Evolutionary conservation across 108 stramenopile genomes (phyloP).

Genomic region (Pseudonitzschia multiseries): DNA sequence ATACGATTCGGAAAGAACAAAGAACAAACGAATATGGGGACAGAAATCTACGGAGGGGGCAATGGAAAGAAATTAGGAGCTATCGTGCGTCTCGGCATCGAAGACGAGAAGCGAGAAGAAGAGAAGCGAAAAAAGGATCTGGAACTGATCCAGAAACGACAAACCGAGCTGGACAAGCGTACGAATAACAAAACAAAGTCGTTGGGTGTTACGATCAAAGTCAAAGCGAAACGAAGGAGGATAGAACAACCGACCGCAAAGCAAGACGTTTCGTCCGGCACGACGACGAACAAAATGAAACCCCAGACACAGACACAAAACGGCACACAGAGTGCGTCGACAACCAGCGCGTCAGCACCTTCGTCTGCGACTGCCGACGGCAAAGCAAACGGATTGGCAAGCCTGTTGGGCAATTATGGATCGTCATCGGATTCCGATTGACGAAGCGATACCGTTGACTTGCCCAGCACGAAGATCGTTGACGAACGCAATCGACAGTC

Average conservation of each 20-base stretch:
- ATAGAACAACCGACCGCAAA: conserved; percentile 6
- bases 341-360: background rate
- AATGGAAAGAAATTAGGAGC: background rate
- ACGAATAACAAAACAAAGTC: conserved; percentile 18
- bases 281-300: background rate
- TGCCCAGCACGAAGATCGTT: too few relatives aligned
- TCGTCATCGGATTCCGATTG: conserved; percentile 51
- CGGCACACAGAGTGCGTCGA: background rate
- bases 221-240: conserved; percentile 56
- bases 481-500: too few relatives aligned
- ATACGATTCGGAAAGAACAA: conserved; percentile 63
- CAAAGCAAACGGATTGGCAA: conserved; percentile 39
- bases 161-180: conserved; percentile 20
- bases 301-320: conserved; percentile 14
- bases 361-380: background rate
- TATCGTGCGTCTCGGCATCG: conserved; percentile 46
- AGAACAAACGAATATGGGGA: conserved; percentile 1
- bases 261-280: background rate
- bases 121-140: conserved; percentile 48
- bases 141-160: conserved; percentile 40
- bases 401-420: conserved; percentile 68
- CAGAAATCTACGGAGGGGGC: background rate
- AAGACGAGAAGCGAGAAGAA: conserved; percentile 70
- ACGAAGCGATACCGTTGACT: background rate
- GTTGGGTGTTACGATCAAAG: conserved; percentile 26